phyloP scores from a whole-genome alignment of 345 rosid genomes.

The Bretschneidera sinensis region DNA sequence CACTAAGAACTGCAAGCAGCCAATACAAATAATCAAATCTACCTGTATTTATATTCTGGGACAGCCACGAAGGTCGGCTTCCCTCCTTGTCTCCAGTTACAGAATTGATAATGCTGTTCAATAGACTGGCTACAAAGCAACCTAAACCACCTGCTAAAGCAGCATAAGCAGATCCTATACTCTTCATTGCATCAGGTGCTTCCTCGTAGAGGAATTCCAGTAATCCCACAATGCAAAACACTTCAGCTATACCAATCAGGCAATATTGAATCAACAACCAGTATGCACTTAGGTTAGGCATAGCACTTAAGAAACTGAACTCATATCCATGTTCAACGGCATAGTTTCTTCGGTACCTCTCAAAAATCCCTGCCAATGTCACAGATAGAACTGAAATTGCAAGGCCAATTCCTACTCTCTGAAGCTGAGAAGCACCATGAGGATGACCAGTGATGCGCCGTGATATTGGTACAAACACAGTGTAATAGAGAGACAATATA shows the following conservation, averaged over 20 bases:
- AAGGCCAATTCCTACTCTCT: conserved; percentile 78
- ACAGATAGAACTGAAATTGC: conserved; percentile 63
- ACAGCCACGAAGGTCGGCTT: conserved; percentile 55
- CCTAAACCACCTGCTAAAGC: conserved; percentile 87
- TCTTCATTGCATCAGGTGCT: conserved; percentile 96
- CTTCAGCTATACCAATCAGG: conserved; percentile 85
- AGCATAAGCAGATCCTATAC: conserved; percentile 91
- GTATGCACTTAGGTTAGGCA: conserved; percentile 70
- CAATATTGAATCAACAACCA: conserved; percentile 87
- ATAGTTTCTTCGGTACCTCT: conserved; percentile 67
- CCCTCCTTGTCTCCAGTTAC: conserved; percentile 42
- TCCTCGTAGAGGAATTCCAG: conserved; percentile 85
- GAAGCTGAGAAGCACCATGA: conserved; percentile 92
- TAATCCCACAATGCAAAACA: conserved; percentile 75
- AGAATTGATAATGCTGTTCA: conserved; percentile 73
- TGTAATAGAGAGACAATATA: conserved; percentile 63
- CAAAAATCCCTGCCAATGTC: conserved; percentile 72
- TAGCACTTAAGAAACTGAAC: conserved; percentile 48
- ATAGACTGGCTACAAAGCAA: conserved; percentile 66
- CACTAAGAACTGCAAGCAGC: conserved; percentile 60
- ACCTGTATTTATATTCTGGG: conserved; percentile 77
- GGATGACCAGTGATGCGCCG: conserved; percentile 81
- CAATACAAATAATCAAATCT: conserved; percentile 78
- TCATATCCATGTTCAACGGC: conserved; percentile 57
- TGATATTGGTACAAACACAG: conserved; percentile 63